Conservation (phyloP, 495 filamentous ascomycete species). For the Penicillium atrosanguineum region DNA sequence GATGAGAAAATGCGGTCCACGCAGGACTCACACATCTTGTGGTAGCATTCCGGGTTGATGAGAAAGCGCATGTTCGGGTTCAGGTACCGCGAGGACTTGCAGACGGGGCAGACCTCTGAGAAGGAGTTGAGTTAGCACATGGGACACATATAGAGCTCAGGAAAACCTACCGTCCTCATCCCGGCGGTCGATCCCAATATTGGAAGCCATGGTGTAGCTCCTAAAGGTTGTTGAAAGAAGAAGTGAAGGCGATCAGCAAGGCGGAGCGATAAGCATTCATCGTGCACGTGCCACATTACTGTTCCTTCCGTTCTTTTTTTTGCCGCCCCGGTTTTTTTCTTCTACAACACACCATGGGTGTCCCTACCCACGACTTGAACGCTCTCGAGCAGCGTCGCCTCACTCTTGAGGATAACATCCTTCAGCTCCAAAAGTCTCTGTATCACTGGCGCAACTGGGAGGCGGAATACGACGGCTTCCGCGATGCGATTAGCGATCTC, state of each 20-base stretch:
- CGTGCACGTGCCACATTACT: constrained; percentile 21
- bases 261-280: constrained; percentile 18
- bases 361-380: constrained; percentile 31
- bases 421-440: constrained; percentile 71
- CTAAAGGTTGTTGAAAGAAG: constrained; percentile 2
- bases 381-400: constrained; percentile 71
- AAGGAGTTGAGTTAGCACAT: constrained; percentile 9
- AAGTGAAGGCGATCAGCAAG: constrained; percentile 7
- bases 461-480: constrained; percentile 84
- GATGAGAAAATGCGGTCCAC: constrained; percentile 91
- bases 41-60: constrained; percentile 97
- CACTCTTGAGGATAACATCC: constrained; percentile 71
- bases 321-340: constrained; percentile 1
- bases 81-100: constrained; percentile 92
- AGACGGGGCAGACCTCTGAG: constrained; percentile 89
- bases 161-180: constrained; percentile 51
- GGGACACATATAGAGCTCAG: background rate
- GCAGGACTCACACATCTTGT: constrained; percentile 95
- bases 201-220: constrained; percentile 32
- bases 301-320: constrained; percentile 15
- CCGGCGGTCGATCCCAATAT: constrained; percentile 36
- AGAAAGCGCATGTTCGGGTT: constrained; percentile 91
- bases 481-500: constrained; percentile 66
- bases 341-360: constrained; percentile 29
- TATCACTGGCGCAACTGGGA: constrained; percentile 88